phyloP scores from a whole-genome alignment of 1,284 basidiomycete genomes.

The Golubevia pallescens region DNA sequence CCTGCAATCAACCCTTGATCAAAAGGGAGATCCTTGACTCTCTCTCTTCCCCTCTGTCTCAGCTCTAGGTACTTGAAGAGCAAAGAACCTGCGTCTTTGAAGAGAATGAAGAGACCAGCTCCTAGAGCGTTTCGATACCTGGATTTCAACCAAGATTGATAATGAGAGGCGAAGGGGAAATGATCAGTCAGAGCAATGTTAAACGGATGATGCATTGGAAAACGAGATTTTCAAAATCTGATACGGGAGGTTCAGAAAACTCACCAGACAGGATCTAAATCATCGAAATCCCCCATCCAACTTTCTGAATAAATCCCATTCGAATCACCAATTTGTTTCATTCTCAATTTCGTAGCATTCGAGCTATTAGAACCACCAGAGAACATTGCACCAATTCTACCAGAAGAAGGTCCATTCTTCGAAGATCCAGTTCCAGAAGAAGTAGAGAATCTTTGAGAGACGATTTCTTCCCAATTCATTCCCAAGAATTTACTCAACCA shows the following conservation, averaged over 20 bases:
- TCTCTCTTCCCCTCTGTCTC: slow-evolving; percentile 24
- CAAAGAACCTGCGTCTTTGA: slow-evolving; percentile 37
- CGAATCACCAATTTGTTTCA: too few relatives aligned
- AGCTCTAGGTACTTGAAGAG: slow-evolving; percentile 36
- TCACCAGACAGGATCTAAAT: slow-evolving; percentile 50
- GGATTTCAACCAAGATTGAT: too few relatives aligned
- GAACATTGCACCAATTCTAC: background rate
- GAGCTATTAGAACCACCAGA: background rate
- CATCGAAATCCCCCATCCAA: slow-evolving; percentile 18
- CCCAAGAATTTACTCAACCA: slow-evolving; percentile 22
- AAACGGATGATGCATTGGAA: too few relatives aligned
- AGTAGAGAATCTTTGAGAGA: background rate
- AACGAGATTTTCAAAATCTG: too few relatives aligned
- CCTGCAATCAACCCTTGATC: slow-evolving; percentile 28
- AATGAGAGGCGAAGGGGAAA: too few relatives aligned
- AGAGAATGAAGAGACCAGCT: slow-evolving; percentile 37
- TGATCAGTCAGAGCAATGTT: too few relatives aligned
- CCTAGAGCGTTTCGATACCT: slow-evolving; percentile 44
- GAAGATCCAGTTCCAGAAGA: background rate
- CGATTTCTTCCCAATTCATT: slow-evolving; percentile 8
- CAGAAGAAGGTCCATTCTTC: background rate
- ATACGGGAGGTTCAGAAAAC: too few relatives aligned
- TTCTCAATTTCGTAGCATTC: background rate
- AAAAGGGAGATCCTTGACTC: slow-evolving; percentile 46
- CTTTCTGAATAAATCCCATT: background rate